Percentiles rank a stretch among this genome's conserved stretches.
phyloP scores from a whole-genome alignment of 805 yeast genomes.

The Wickerhamomyces tratensis region DNA sequence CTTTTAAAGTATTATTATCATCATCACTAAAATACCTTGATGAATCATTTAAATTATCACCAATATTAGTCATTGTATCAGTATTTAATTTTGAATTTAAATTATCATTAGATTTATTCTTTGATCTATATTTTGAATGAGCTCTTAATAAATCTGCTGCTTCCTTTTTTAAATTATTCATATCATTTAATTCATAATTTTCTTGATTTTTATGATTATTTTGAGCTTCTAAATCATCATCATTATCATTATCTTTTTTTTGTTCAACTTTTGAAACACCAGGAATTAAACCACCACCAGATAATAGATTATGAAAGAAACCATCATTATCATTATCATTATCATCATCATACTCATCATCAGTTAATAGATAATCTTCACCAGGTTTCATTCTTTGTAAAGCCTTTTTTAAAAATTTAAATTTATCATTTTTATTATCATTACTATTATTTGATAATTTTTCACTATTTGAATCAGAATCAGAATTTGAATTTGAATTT shows the following conservation, averaged over 20 bases:
- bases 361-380: constrained; percentile 1
- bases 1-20: constrained; percentile 12
- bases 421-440: too few species aligned
- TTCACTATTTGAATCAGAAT: too few species aligned
- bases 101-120: too few species aligned
- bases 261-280: constrained; percentile 19
- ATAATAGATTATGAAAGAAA: constrained; percentile 20
- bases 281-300: constrained; percentile 25
- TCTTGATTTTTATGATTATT: constrained; percentile 14
- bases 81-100: too few species aligned
- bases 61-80: too few species aligned
- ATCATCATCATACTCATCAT: constrained; percentile 13
- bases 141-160: constrained; percentile 45
- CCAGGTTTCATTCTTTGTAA: neutral
- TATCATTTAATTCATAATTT: constrained; percentile 35
- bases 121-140: constrained; percentile 23
- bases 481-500: too few species aligned
- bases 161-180: constrained; percentile 34
- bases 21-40: constrained; percentile 3
- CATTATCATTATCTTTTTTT: neutral
- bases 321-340: constrained; percentile 1
- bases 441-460: too few species aligned
- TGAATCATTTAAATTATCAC: too few species aligned
- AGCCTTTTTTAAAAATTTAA: neutral
- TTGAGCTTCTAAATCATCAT: constrained; percentile 26